Conservation (phyloP, 2,329 filamentous ascomycete genomes). For the Trichoderma asperellum region DNA sequence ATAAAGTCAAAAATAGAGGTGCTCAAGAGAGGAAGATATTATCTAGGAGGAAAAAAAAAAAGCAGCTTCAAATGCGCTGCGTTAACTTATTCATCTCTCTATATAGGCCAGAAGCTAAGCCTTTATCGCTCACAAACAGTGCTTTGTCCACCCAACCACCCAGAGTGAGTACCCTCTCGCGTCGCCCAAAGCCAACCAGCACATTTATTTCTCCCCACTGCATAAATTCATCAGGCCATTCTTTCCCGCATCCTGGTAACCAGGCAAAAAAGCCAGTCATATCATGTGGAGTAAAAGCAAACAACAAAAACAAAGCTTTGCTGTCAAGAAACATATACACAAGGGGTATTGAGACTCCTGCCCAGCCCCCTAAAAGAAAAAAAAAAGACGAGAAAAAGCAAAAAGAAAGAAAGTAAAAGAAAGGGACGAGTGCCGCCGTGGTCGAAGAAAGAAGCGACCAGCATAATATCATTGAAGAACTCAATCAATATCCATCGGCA, state of each 20-base stretch:
- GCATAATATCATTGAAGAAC: background rate
- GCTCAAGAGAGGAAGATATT: background rate
- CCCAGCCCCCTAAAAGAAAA: background rate
- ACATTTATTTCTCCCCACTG: slow-evolving; percentile 27
- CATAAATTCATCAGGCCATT: slow-evolving; percentile 28
- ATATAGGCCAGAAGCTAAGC: background rate
- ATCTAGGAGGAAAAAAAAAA: background rate
- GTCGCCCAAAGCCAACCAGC: slow-evolving; percentile 8
- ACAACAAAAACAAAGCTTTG: slow-evolving; percentile 12
- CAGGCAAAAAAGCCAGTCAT: slow-evolving; percentile 12
- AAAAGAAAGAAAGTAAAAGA: background rate
- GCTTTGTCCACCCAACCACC: slow-evolving; percentile 1
- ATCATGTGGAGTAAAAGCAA: slow-evolving; percentile 21
- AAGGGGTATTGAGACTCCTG: slow-evolving; percentile 29
- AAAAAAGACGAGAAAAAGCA: background rate
- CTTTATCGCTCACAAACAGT: slow-evolving; percentile 2
- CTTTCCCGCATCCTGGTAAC: slow-evolving; percentile 16
- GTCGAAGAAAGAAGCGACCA: slow-evolving; percentile 11
- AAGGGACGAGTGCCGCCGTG: slow-evolving; percentile 18
- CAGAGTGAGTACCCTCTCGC: background rate
- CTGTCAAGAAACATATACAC: slow-evolving; percentile 22
- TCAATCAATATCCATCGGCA: background rate
- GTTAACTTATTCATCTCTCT: slow-evolving; percentile 15
- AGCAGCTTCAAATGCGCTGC: background rate
- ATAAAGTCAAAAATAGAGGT: background rate